phyloP scores from a whole-genome alignment of 225 moss, liverwort and hornwort genomes.

The Polytrichum formosum region DNA sequence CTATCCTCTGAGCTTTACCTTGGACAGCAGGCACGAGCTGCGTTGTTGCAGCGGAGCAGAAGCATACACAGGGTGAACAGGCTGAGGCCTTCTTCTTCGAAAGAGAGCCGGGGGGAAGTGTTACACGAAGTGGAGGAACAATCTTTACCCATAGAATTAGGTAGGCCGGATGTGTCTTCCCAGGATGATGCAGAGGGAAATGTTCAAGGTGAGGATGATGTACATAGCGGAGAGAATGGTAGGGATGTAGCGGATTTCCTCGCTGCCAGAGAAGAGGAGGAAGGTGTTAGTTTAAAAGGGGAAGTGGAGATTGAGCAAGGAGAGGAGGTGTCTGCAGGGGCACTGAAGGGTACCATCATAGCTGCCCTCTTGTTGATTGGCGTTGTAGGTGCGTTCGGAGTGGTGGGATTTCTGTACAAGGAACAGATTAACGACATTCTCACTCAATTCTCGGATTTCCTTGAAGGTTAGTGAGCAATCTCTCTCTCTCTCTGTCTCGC shows the following conservation, averaged over 20 bases:
- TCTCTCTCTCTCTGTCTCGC: too few species aligned
- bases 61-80: slow-evolving; percentile 9
- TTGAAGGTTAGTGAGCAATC: slow-evolving; percentile 56
- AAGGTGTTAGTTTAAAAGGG: slow-evolving; percentile 14
- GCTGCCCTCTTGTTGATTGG: slow-evolving; percentile 42
- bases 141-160: slow-evolving; percentile 27
- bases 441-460: slow-evolving; percentile 79
- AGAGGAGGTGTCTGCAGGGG: slow-evolving; percentile 29
- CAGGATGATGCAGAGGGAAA: slow-evolving; percentile 3
- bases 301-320: slow-evolving; percentile 10
- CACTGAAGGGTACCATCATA: slow-evolving; percentile 38
- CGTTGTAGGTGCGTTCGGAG: slow-evolving; percentile 55
- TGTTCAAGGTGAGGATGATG: slow-evolving; percentile 10
- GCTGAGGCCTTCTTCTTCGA: slow-evolving; percentile 22
- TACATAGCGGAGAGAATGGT: slow-evolving; percentile 7
- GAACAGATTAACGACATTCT: slow-evolving; percentile 79
- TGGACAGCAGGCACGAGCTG: slow-evolving; percentile 11
- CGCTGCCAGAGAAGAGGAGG: slow-evolving; percentile 24
- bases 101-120: slow-evolving; percentile 36
- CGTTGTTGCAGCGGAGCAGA: slow-evolving; percentile 8
- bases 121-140: slow-evolving; percentile 33
- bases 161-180: slow-evolving; percentile 8
- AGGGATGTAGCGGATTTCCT: slow-evolving; percentile 16
- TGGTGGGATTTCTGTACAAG: slow-evolving; percentile 58
- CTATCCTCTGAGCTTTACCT: slow-evolving; percentile 10